Evolutionary conservation across 2,329 filamentous ascomycete genomes (phyloP).

Genomic region (Daldinia eschscholtzii): DNA sequence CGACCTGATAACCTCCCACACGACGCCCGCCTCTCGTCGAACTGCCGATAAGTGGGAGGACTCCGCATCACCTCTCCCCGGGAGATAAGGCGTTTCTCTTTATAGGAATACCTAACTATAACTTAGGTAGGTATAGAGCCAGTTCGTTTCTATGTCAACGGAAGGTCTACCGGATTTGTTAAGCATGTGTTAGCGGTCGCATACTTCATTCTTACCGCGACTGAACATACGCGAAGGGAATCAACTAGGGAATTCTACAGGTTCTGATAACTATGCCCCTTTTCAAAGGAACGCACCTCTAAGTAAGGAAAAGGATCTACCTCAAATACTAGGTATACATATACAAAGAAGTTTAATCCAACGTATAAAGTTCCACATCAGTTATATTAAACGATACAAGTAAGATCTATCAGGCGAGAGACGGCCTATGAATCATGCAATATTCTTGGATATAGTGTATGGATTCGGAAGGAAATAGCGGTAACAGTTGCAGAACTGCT

Average conservation of each 20-base stretch:
- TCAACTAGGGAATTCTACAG: no score
- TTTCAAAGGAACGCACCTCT: background rate
- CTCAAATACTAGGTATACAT: background rate
- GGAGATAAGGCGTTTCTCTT: background rate
- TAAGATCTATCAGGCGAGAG: background rate
- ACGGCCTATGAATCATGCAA: background rate
- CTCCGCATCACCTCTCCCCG: background rate
- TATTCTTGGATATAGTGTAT: background rate
- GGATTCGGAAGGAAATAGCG: background rate
- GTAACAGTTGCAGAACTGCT: background rate
- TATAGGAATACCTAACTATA: background rate
- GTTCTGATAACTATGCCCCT: background rate
- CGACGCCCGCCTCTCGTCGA: constrained; percentile 8
- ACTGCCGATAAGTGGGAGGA: constrained; percentile 4
- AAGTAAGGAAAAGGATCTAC: background rate
- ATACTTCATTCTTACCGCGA: background rate
- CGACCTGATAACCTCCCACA: background rate
- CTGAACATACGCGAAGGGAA: background rate
- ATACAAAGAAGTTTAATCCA: constrained; percentile 5
- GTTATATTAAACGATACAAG: background rate
- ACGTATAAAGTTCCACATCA: background rate
- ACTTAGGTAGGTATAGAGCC: background rate
- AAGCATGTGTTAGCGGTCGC: background rate
- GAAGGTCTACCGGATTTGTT: background rate
- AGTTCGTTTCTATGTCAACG: background rate